A percentile compares a stretch with the other conserved stretches of the same genome.
Conservation (phyloP, 148 eudicot genomes). For the Oxyria digyna region DNA sequence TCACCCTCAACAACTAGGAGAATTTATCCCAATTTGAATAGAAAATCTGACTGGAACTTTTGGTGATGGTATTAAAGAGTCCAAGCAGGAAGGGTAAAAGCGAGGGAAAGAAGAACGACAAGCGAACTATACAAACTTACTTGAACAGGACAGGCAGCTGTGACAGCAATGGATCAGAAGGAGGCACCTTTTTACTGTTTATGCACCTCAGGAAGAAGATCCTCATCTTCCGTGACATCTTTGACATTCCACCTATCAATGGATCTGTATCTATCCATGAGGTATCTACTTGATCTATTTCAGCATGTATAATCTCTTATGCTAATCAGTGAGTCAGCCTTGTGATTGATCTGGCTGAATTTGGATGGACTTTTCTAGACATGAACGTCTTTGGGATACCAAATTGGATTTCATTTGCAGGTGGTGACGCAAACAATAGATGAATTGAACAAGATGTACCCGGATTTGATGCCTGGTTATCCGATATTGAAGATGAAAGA, state of each 20-base stretch:
- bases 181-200: slow-evolving; percentile 31
- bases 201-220: slow-evolving; percentile 62
- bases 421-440: slow-evolving; percentile 59
- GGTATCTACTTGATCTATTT: slow-evolving; percentile 21
- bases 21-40: not conserved
- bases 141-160: not conserved
- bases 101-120: not conserved
- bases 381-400: not conserved
- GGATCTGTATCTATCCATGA: slow-evolving; percentile 61
- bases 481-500: slow-evolving; percentile 46
- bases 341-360: not conserved
- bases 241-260: slow-evolving; percentile 63
- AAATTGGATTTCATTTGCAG: slow-evolving; percentile 21
- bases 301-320: not conserved
- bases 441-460: slow-evolving; percentile 65
- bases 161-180: not conserved
- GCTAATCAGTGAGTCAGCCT: not conserved
- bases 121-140: not conserved
- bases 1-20: not conserved
- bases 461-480: slow-evolving; percentile 35
- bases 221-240: slow-evolving; percentile 56
- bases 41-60: not conserved
- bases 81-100: not conserved
- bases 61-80: not conserved
- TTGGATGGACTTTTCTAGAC: not conserved